Base-by-base conservation (phyloP, 805 yeast species). In the Pichia sporocuriosa region DNA sequence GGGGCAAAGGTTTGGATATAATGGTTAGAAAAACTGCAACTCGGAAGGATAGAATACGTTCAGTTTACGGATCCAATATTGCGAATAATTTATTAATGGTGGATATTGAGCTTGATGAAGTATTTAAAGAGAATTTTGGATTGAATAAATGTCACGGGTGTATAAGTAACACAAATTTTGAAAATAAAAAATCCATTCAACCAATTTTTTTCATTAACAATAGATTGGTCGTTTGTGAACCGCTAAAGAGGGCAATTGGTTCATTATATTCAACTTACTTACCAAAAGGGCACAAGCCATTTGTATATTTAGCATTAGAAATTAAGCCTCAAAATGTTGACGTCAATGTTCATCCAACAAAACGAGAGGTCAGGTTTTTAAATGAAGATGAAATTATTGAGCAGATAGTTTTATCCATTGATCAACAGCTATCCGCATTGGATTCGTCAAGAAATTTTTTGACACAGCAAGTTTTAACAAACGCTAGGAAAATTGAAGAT, bases 281-380 rank as follows among this genome's bases (percentile, higher is more conserved):
- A 16, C 96, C 97, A 0, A 84, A 81, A 50, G 94, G 94, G 0
- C 69, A 68, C 33, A 76, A 71, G 49, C 82, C 95, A 0, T 93
- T 93, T 56, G 70, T 85, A 1, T 93, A 88, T 59, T 44, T 93
- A 39, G 70, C 84, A 36, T 57, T 93, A n/a, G 65, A 66, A 16
- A 76, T 93, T 2, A 66, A 70, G 19, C 84, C 96, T 1, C 63
- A 62, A 26, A 79, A 81, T 46, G 70, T 93, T 7, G 98, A 93
- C 58, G 97, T 93, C 13, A 93, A 93, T 57, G 81, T 93, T 12
- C 98, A 93, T 56, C 98, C 98, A 0, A 90, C 97, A 0, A 93
- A 93, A 52, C 72, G 90, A 44, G 97, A 90, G 53, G 97, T 93
- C 2, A 60, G 94, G 32, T 88, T 93, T 56, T 63, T 93, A 27